Evolutionary conservation across 495 filamentous ascomycete genomes (phyloP).

Genomic region (Corynascus novoguineensis): DNA sequence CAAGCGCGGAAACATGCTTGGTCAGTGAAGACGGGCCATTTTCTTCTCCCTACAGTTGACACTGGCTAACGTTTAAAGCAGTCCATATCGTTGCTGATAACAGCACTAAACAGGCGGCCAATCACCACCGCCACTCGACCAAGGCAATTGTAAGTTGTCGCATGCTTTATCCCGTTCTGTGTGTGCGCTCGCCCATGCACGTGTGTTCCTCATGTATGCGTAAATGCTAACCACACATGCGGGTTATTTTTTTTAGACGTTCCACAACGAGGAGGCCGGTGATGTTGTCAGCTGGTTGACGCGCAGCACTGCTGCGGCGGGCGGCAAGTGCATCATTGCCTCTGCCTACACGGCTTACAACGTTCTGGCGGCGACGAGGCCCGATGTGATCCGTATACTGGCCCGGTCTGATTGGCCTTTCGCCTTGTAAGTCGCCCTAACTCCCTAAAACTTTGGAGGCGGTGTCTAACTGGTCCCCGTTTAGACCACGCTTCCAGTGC

Average conservation of each 20-base stretch:
- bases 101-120: slow-evolving; percentile 38
- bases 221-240: not conserved
- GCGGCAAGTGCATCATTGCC: slow-evolving; percentile 57
- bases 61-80: slow-evolving; percentile 25
- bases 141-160: slow-evolving; percentile 41
- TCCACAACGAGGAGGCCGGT: slow-evolving; percentile 65
- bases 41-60: not conserved
- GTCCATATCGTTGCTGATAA: slow-evolving; percentile 49
- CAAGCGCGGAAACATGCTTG: slow-evolving; percentile 53
- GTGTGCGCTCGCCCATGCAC: too few species aligned
- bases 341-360: slow-evolving; percentile 60
- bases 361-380: slow-evolving; percentile 54
- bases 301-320: slow-evolving; percentile 48
- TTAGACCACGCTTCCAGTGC: slow-evolving; percentile 46
- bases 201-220: not conserved
- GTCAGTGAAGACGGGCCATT: slow-evolving; percentile 31
- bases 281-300: slow-evolving; percentile 64
- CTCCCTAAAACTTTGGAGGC: not conserved
- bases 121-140: slow-evolving; percentile 48
- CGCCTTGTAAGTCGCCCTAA: slow-evolving; percentile 46
- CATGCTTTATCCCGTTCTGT: not conserved
- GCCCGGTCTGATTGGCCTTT: slow-evolving; percentile 56
- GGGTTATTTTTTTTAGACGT: slow-evolving; percentile 47
- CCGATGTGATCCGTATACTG: slow-evolving; percentile 57
- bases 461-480: not conserved